phyloP scores from a whole-genome alignment of 176 grass and related monocot species.

The Hyparrhenia diplandra region DNA sequence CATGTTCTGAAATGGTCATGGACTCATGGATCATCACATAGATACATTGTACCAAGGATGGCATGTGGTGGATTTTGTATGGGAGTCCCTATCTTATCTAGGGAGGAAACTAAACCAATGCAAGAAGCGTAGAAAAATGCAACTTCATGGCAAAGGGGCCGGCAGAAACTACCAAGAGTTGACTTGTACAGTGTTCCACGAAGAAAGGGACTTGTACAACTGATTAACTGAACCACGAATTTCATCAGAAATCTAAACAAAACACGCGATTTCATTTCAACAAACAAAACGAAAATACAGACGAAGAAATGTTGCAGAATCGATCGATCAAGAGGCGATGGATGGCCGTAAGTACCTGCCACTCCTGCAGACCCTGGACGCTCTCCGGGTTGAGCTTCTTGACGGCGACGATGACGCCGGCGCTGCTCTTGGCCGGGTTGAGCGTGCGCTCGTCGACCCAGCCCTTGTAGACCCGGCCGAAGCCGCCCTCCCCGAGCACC shows the following conservation, averaged over 20 bases:
- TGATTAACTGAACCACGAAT: background rate
- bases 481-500: constrained; percentile 74
- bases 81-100: background rate
- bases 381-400: constrained; percentile 88
- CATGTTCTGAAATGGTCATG: constrained; percentile 1
- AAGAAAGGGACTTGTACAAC: background rate
- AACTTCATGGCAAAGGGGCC: background rate
- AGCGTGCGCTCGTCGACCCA: constrained; percentile 72
- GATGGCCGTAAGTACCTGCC: constrained; percentile 33
- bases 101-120: background rate
- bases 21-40: background rate
- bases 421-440: constrained; percentile 52
- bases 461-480: constrained; percentile 76
- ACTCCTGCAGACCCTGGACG: constrained; percentile 72
- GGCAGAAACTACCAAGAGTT: background rate
- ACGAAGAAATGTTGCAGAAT: background rate
- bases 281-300: background rate
- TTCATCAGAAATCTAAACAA: background rate
- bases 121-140: background rate
- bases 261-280: background rate
- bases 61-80: background rate
- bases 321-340: background rate
- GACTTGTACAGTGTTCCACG: background rate
- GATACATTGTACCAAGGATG: background rate
- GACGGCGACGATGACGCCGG: constrained; percentile 70